Evolutionary conservation across 352 stramenopile species (phyloP).

Genomic region (Thraustochytrium sp.): DNA sequence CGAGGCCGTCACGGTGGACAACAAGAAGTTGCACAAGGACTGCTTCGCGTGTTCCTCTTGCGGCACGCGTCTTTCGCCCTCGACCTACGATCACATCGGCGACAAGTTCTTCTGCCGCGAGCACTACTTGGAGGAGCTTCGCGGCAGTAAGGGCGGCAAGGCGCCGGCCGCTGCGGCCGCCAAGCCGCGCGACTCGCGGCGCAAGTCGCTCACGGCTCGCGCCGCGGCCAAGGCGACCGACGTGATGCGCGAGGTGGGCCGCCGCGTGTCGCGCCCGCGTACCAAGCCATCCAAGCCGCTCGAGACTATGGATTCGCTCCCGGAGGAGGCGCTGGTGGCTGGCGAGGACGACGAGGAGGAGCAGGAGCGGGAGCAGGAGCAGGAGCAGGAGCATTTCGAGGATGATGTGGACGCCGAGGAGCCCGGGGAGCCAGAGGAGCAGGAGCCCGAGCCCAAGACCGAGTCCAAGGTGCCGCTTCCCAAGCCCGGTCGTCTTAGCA

Average conservation of each 20-base stretch:
- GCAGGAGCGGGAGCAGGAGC: not conserved
- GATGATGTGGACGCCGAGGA: not conserved
- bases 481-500: not conserved
- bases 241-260: too few relatives aligned
- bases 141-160: not conserved
- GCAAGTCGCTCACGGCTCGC: not conserved
- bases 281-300: not conserved
- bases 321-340: not conserved
- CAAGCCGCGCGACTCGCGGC: not conserved
- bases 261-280: not conserved
- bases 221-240: too few relatives aligned
- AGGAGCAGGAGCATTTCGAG: not conserved
- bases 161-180: not conserved
- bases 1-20: not conserved
- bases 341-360: not conserved
- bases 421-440: not conserved
- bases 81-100: not conserved
- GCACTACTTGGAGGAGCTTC: not conserved
- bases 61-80: not conserved
- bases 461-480: not conserved
- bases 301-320: not conserved
- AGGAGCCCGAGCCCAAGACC: not conserved
- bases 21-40: constrained; percentile 33
- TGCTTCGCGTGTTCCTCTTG: not conserved
- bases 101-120: not conserved